Base-by-base conservation (phyloP, 441 rosid species). In the Syzygium malaccense region DNA sequence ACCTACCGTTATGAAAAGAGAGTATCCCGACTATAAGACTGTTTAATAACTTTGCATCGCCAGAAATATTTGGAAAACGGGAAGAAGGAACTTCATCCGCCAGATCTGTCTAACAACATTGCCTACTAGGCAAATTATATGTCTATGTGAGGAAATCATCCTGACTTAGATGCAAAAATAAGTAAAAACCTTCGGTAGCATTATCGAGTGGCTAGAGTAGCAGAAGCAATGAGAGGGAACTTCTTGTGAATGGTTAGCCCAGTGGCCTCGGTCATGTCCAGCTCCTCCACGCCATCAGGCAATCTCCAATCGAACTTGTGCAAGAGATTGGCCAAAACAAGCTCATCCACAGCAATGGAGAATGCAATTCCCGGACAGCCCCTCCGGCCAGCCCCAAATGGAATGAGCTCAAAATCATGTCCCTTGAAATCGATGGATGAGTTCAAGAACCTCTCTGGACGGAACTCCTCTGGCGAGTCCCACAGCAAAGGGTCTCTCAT, bases 381-480 rank as follows among this genome's bases (percentile, higher is more conserved):
- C 62, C 92, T 91, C 86, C 89, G 86, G 18, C 89, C 91, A 9
- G 89, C 71, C 3, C 92, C 89, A n/a, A 90, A 92, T 14, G 92
- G 93, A 30, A 91, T 89, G 68, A 91, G 64, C 86, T 90, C 87
- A 20, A 88, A 90, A 55, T 90, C 37, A 11, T 87, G 90, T 20
- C 93, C 92, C 86, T 86, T 64, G 88, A 89, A 88, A 87, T 92
- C 89, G 11, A 83, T 86, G 23, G 75, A 45, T 56, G 28, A 53
- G 37, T 83, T 62, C 89, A 89, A 32, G 90, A 92, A 91, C 88
- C 92, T 88, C 25, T 90, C 89, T 0, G 91, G 92, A 32, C 54
- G 5, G 33, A 90, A 89, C 51, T 90, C 90, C 10, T 89, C 92
- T 1, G 92, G 83, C 9, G 86, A 48, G 19, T 89, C 90, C 91